Evolutionary conservation across 2,329 filamentous ascomycete genomes (phyloP).

Genomic region (Verticillium zaregamsianum): DNA sequence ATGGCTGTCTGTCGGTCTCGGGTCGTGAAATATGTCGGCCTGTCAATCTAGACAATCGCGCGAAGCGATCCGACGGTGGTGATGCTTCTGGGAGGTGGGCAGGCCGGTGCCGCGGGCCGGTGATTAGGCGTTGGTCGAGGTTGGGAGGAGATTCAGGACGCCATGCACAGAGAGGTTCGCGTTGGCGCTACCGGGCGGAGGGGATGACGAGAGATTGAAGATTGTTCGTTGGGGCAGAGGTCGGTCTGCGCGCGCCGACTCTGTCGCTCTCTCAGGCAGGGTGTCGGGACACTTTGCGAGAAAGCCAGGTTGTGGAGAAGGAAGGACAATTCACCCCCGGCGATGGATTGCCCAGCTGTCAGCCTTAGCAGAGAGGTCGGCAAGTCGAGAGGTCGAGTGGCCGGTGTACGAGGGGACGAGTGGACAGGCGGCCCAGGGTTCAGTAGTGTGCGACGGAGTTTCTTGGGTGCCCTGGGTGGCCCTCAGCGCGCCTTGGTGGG

Average conservation of each 20-base stretch:
- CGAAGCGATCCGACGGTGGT: background rate
- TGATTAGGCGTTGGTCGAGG: background rate
- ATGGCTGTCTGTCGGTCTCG: slow-evolving; percentile 30
- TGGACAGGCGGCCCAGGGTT: background rate
- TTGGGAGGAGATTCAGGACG: background rate
- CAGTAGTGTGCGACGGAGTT: background rate
- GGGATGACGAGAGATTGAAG: background rate
- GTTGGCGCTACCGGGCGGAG: background rate
- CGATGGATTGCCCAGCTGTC: background rate
- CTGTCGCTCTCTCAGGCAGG: background rate
- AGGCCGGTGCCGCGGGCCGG: background rate
- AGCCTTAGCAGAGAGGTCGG: background rate
- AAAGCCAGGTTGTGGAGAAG: background rate
- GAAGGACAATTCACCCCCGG: background rate
- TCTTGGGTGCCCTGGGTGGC: background rate
- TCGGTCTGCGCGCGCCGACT: background rate
- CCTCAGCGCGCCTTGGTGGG: background rate
- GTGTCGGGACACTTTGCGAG: background rate
- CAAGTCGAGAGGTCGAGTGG: background rate
- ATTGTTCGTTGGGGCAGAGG: background rate
- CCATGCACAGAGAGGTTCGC: background rate
- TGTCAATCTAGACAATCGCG: background rate
- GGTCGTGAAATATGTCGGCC: background rate
- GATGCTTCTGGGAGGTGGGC: background rate
- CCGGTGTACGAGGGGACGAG: background rate